These are phyloP conservation scores for Dissophora ornata DNA, from an alignment of 192 early-diverging fungal genomes.

Conservation along the genomic window DNA sequence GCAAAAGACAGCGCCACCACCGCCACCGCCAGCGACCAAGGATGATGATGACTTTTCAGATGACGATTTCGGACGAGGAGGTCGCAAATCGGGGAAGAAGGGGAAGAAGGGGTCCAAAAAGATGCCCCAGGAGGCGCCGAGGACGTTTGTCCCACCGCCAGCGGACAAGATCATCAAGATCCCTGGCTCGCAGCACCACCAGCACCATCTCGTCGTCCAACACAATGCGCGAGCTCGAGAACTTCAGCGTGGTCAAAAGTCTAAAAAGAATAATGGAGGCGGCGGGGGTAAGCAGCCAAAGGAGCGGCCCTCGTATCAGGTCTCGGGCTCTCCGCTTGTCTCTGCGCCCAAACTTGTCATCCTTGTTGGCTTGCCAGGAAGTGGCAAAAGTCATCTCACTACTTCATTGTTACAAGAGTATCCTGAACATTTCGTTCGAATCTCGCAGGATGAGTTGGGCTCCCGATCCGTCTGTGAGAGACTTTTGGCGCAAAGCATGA, in stretches of 20 bases:
- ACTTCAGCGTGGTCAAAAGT: slow-evolving; percentile 47
- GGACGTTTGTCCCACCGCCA: slow-evolving; percentile 35
- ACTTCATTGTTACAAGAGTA: slow-evolving; percentile 29
- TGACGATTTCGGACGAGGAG: slow-evolving; percentile 23
- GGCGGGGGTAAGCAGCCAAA: slow-evolving; percentile 36
- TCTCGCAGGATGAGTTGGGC: slow-evolving; percentile 49
- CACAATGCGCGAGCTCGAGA: slow-evolving; percentile 48
- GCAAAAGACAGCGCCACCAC: slow-evolving; percentile 1
- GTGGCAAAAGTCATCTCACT: slow-evolving; percentile 39
- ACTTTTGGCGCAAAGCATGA: slow-evolving; percentile 48
- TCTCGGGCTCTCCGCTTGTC: slow-evolving; percentile 25
- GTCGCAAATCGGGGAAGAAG: slow-evolving; percentile 33
- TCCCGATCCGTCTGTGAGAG: slow-evolving; percentile 47
- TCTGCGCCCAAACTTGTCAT: slow-evolving; percentile 40
- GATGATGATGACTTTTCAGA: slow-evolving; percentile 18
- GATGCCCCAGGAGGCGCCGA: slow-evolving; percentile 22
- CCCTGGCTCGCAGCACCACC: slow-evolving; percentile 44
- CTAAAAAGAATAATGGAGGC: slow-evolving; percentile 31
- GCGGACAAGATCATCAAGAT: slow-evolving; percentile 49
- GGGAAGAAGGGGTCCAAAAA: slow-evolving; percentile 39
- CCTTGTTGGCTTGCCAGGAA: slow-evolving; percentile 36
- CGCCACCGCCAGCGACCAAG: neutral
- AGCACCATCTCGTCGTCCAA: slow-evolving; percentile 47
- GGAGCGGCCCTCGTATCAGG: slow-evolving; percentile 35
- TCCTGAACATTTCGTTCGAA: slow-evolving; percentile 48